Evolutionary conservation across 768 basidiomycete species (phyloP).

Genomic region (Russula olivacea): DNA sequence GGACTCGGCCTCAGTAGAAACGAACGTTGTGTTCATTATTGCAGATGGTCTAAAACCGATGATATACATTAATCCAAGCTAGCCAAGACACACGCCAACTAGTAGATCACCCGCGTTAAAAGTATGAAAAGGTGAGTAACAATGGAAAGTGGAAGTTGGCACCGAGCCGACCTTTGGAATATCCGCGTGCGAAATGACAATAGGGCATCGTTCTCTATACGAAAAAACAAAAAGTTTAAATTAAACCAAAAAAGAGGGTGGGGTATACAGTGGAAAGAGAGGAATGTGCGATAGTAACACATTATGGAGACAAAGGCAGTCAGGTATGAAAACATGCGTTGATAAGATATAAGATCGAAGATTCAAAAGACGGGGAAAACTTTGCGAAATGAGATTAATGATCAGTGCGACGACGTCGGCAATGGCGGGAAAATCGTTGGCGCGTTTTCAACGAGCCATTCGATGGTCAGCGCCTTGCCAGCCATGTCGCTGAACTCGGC

Average conservation of each 20-base stretch:
- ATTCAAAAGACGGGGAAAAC: not conserved
- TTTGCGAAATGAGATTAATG: not conserved
- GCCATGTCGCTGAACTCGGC: constrained; percentile 98
- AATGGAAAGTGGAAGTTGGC: not conserved
- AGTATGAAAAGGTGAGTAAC: not conserved
- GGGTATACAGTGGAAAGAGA: not conserved
- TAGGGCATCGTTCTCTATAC: not conserved
- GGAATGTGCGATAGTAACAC: constrained; percentile 16
- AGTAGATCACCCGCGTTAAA: constrained; percentile 1
- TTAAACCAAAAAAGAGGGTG: not conserved
- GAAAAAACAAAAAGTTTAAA: not conserved
- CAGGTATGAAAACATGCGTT: constrained; percentile 9
- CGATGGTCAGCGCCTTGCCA: constrained; percentile 86
- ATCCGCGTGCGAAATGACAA: not conserved
- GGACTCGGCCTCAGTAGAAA: no score
- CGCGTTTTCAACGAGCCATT: constrained; percentile 93
- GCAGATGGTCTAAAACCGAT: not conserved
- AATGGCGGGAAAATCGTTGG: constrained; percentile 40
- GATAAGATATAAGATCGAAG: constrained; percentile 7
- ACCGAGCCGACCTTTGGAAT: constrained; percentile 2
- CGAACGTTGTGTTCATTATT: not conserved
- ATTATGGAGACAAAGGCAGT: not conserved
- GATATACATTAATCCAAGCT: constrained; percentile 15
- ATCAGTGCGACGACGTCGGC: constrained; percentile 10
- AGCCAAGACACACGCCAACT: constrained; percentile 12